These are phyloP conservation scores for Ceratobasidium sp. DNA, from an alignment of 1,284 basidiomycete genomes.

Conservation along the genomic window DNA sequence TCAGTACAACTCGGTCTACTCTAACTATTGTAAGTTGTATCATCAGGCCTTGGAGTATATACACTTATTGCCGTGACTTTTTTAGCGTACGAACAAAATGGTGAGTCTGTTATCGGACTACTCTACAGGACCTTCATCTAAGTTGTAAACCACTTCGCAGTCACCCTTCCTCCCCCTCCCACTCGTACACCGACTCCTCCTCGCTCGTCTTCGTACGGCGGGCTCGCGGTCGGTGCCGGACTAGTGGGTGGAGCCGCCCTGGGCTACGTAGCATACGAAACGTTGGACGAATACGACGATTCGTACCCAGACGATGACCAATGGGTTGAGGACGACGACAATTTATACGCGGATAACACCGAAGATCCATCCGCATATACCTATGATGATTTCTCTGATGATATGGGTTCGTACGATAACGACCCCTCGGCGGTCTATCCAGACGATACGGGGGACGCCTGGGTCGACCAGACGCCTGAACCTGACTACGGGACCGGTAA, in stretches of 20 bases:
- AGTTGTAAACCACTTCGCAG: too few species aligned
- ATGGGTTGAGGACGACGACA: neutral
- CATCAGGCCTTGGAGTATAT: too few species aligned
- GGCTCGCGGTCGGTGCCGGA: constrained; percentile 2
- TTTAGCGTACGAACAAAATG: constrained; percentile 7
- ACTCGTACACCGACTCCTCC: too few species aligned
- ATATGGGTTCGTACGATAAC: neutral
- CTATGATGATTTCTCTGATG: neutral
- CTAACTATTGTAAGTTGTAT: neutral
- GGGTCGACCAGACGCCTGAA: neutral
- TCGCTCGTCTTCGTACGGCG: neutral
- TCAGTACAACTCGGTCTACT: neutral
- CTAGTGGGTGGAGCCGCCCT: constrained; percentile 12
- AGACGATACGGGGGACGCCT: neutral
- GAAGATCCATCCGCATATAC: neutral
- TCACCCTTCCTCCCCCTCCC: too few species aligned
- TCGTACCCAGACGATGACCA: neutral
- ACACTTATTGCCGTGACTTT: neutral
- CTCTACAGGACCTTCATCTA: neutral
- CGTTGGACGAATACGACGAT: neutral
- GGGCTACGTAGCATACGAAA: constrained; percentile 7
- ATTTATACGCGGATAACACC: neutral
- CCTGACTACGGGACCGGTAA: neutral
- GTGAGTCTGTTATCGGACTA: neutral
- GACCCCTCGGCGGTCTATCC: neutral